These are phyloP conservation scores for Pseudogymnoascus sp. DNA, from an alignment of 2,329 filamentous ascomycete species.

Conservation along the genomic window DNA sequence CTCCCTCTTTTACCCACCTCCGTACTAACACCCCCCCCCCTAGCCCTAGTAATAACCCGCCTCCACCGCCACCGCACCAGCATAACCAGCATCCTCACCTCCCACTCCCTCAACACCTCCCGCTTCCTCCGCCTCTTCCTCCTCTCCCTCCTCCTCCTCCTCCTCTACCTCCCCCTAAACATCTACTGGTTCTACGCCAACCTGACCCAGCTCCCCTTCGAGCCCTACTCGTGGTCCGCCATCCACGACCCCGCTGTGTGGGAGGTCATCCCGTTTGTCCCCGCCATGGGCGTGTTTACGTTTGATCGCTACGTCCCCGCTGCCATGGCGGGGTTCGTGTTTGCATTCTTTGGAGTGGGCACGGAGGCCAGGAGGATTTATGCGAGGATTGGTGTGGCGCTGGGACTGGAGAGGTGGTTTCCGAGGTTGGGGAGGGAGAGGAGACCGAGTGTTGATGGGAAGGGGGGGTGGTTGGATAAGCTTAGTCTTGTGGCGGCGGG, in stretches of 20 bases:
- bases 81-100: slow-evolving; percentile 46
- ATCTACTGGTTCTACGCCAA: slow-evolving; percentile 45
- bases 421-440: no score
- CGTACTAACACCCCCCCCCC: slow-evolving; percentile 13
- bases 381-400: slow-evolving; percentile 26
- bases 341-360: slow-evolving; percentile 57
- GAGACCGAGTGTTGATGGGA: background rate
- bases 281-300: slow-evolving; percentile 32
- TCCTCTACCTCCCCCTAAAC: slow-evolving; percentile 44
- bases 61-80: slow-evolving; percentile 50
- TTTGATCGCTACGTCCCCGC: slow-evolving; percentile 52
- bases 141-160: slow-evolving; percentile 41
- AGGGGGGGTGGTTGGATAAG: background rate
- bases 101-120: slow-evolving; percentile 42
- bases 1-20: background rate
- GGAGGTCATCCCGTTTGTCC: slow-evolving; percentile 42
- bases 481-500: background rate
- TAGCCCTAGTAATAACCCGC: slow-evolving; percentile 51
- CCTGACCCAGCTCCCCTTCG: slow-evolving; percentile 25
- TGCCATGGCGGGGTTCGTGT: slow-evolving; percentile 43
- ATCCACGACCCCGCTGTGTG: slow-evolving; percentile 45
- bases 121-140: slow-evolving; percentile 54
- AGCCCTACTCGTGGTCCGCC: slow-evolving; percentile 42
- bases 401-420: no score
- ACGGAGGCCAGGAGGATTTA: slow-evolving; percentile 50